These are phyloP conservation scores for Verticillium tricorpus DNA, from an alignment of 2,329 filamentous ascomycete genomes.

Conservation along the genomic window DNA sequence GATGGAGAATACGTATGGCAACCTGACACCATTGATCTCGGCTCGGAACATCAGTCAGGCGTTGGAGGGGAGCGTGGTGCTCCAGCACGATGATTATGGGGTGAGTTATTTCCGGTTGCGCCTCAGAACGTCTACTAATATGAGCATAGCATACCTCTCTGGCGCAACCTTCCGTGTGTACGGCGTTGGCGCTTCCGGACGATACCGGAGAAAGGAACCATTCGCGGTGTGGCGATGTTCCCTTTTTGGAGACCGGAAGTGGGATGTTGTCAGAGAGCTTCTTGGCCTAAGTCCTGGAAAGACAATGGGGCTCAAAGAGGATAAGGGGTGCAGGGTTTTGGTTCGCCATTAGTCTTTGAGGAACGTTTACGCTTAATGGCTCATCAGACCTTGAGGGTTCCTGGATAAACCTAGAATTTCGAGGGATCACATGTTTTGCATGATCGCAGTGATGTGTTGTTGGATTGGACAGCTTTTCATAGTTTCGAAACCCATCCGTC, in stretches of 20 bases:
- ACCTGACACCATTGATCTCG: conserved; percentile 30
- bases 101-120: conserved; percentile 18
- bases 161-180: conserved; percentile 9
- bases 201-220: conserved; percentile 9
- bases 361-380: too few species aligned
- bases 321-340: neutral
- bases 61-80: conserved; percentile 30
- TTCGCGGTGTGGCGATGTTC: conserved; percentile 10
- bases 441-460: too few species aligned
- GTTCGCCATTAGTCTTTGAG: too few species aligned
- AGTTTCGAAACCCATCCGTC: too few species aligned
- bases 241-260: conserved; percentile 4
- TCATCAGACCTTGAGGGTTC: too few species aligned
- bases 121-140: neutral
- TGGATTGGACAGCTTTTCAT: too few species aligned
- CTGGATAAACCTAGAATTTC: too few species aligned
- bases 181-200: conserved; percentile 7
- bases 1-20: conserved; percentile 31
- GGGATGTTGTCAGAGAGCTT: neutral
- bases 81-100: conserved; percentile 28
- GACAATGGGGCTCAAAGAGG: neutral
- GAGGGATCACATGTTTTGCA: too few species aligned
- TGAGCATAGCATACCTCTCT: neutral
- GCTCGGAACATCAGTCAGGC: conserved; percentile 29
- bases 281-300: neutral